Conservation (phyloP, 1,284 basidiomycete species). For the Sphagnurus paluster region DNA sequence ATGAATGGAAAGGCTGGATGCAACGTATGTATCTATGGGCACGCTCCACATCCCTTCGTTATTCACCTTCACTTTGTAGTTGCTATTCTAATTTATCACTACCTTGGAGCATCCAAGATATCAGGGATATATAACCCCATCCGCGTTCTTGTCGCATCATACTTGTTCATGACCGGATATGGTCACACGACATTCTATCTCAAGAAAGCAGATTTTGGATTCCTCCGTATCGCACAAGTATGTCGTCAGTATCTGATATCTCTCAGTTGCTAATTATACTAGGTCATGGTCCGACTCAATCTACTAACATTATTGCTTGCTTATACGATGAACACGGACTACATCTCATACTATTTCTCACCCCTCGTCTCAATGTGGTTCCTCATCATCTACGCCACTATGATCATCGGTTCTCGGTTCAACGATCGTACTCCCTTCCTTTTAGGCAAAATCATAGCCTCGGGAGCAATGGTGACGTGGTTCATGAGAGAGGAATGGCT, state of each 20-base stretch:
- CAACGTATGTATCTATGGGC: constrained; percentile 58
- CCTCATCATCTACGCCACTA: constrained; percentile 80
- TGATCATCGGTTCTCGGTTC: constrained; percentile 69
- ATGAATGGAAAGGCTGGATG: constrained; percentile 98
- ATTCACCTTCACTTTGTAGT: constrained; percentile 43
- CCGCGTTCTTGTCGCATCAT: constrained; percentile 83
- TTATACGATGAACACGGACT: constrained; percentile 90
- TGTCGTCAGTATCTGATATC: constrained; percentile 15
- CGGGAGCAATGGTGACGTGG: constrained; percentile 59
- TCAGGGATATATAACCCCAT: constrained; percentile 90
- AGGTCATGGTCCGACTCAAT: constrained; percentile 83
- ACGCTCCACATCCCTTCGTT: constrained; percentile 5
- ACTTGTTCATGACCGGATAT: constrained; percentile 82
- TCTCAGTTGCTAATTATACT: constrained; percentile 15
- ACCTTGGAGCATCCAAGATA: constrained; percentile 82
- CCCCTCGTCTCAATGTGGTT: constrained; percentile 85
- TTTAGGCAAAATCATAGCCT: constrained; percentile 67
- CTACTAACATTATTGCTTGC: constrained; percentile 78
- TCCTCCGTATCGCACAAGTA: constrained; percentile 71
- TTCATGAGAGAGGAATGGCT: constrained; percentile 70
- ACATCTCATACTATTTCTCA: constrained; percentile 87
- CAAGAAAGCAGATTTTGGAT: constrained; percentile 84
- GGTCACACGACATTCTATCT: constrained; percentile 79
- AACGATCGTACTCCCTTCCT: constrained; percentile 74
- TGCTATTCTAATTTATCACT: constrained; percentile 87